Conservation (phyloP, 331 rosid species). For the Arachis monticola region DNA sequence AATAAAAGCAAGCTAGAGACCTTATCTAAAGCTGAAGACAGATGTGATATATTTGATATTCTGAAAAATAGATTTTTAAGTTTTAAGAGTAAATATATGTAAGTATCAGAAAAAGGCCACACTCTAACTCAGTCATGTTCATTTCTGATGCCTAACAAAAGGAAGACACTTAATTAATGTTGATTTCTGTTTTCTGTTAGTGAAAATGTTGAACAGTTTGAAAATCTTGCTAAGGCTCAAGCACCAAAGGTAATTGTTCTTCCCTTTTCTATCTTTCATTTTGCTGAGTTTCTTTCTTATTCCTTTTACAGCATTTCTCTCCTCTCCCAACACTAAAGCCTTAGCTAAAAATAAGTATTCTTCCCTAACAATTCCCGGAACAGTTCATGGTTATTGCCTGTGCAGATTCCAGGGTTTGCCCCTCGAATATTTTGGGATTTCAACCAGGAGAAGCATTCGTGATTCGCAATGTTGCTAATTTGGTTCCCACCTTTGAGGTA, state of each 20-base stretch:
- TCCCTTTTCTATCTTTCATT: background rate
- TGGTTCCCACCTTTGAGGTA: conserved; percentile 91
- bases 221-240: conserved; percentile 78
- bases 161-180: conserved; percentile 30
- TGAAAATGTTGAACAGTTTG: conserved; percentile 66
- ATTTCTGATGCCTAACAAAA: conserved; percentile 22
- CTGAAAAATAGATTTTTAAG: conserved; percentile 74
- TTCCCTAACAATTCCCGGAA: conserved; percentile 59
- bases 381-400: conserved; percentile 98
- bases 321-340: conserved; percentile 2
- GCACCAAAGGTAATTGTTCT: conserved; percentile 70
- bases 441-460: conserved; percentile 95
- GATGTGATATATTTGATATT: conserved; percentile 56
- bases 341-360: conserved; percentile 16
- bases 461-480: conserved; percentile 88
- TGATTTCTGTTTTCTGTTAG: conserved; percentile 53
- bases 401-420: conserved; percentile 99
- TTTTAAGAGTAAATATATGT: conserved; percentile 80
- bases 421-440: conserved; percentile 82
- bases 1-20: conserved; percentile 47
- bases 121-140: conserved; percentile 13
- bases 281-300: conserved; percentile 23
- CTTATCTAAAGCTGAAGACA: conserved; percentile 49
- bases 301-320: conserved; percentile 27
- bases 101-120: conserved; percentile 45